Base-by-base conservation (phyloP, 192 early-diverging fungal species). In the Jimgerdemannia flammicorona region DNA sequence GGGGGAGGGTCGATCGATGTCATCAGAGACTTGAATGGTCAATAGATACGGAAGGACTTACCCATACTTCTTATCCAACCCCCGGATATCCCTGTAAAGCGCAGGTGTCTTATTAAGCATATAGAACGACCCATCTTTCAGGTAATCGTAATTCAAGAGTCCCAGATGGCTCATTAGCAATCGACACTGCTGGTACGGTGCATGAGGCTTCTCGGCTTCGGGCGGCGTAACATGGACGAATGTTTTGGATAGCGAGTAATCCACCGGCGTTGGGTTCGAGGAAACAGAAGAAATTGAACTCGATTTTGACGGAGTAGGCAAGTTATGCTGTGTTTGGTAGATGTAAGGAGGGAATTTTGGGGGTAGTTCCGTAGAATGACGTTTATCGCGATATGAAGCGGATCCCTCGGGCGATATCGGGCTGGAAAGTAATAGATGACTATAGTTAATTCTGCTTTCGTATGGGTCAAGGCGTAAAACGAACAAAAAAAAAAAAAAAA, bases 31-130 rank as follows among this genome's bases (percentile, higher is more conserved):
- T n/a, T n/a, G n/a, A n/a, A n/a, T n/a, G n/a, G n/a, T n/a, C n/a
- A n/a, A n/a, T n/a, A n/a, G n/a, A n/a, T n/a, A n/a, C n/a, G n/a
- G n/a, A n/a, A n/a, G n/a, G n/a, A n/a, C 83, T 72, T 83, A 91
- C 91, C 90, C 90, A 77, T 88, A 89, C 75, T 93, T 95, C 66
- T 90, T 87, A 78, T 96, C 95, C 17, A 96, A 79, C 20, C 90
- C 92, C 72, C 89, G 86, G 29, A 96, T 78, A 75, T 96, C 95
- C 20, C 95, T 78, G 70, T 79, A 85, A 19, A 96, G 78, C 0
- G 88, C 80, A 0, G 89, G 77, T 0, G 89, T 80, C 70, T 94
- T 95, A 14, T 85, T 86, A 49, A 96, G 74, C 72, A 94, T 77
- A 29, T 86, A 83, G 73, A 95, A 89, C 20, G 86, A 82, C 10